Conservation (phyloP, 768 basidiomycete genomes). For the Kwoniella sp. region DNA sequence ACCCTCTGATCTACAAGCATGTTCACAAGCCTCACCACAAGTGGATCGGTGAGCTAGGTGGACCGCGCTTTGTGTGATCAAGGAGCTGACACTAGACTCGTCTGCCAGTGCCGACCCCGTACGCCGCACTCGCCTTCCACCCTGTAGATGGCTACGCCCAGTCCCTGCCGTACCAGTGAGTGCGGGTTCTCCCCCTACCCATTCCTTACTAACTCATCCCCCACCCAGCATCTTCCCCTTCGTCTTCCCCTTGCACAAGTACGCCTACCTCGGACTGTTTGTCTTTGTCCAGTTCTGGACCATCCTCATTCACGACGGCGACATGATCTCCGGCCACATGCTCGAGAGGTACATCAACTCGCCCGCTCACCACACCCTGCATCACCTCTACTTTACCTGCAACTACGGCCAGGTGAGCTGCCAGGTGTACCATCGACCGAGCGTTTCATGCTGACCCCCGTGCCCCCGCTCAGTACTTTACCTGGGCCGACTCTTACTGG, state of each 20-base stretch:
- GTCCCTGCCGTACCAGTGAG: constrained; percentile 81
- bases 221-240: constrained; percentile 63
- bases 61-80: no score
- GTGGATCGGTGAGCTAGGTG: constrained; percentile 74
- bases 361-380: constrained; percentile 96
- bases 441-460: not conserved
- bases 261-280: constrained; percentile 77
- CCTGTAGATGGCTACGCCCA: constrained; percentile 90
- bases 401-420: constrained; percentile 74
- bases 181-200: not conserved
- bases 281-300: constrained; percentile 90
- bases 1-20: constrained; percentile 78
- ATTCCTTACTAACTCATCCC: not conserved
- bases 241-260: constrained; percentile 83
- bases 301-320: constrained; percentile 95
- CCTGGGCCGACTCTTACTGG: constrained; percentile 79
- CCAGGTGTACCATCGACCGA: not conserved
- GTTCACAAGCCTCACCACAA: constrained; percentile 98
- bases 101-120: constrained; percentile 82
- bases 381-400: constrained; percentile 93
- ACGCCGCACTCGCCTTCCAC: constrained; percentile 96
- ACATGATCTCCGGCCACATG: constrained; percentile 90
- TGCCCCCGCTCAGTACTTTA: constrained; percentile 73
- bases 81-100: not conserved
- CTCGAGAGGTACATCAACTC: constrained; percentile 90